Conservation (phyloP, 225 moss, liverwort and hornwort genomes). For the Physcomitrellopsis africana region DNA sequence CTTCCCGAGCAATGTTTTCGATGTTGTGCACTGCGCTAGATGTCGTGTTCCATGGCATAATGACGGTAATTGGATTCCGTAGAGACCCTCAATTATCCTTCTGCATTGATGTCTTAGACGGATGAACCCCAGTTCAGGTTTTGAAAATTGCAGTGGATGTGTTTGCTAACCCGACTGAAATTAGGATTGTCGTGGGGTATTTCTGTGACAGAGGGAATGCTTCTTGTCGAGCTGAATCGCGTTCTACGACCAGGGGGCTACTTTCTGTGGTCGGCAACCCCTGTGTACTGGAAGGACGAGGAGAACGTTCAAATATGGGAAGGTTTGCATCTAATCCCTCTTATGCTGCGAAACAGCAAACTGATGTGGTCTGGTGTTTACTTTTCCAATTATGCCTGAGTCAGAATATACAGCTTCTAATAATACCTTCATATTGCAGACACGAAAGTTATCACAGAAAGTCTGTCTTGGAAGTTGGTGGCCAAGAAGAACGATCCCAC, state of each 20-base stretch:
- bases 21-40: slow-evolving; percentile 79
- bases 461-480: slow-evolving; percentile 68
- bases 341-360: no score
- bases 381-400: no score
- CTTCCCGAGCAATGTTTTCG: slow-evolving; percentile 74
- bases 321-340: slow-evolving; percentile 36
- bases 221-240: slow-evolving; percentile 80
- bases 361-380: no score
- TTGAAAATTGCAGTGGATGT: background rate
- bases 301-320: slow-evolving; percentile 48
- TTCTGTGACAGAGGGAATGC: slow-evolving; percentile 56
- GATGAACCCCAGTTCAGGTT: no score
- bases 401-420: background rate
- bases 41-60: slow-evolving; percentile 77
- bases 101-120: background rate
- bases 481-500: slow-evolving; percentile 39
- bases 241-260: slow-evolving; percentile 71
- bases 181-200: background rate
- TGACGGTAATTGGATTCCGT: slow-evolving; percentile 42
- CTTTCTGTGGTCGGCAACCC: slow-evolving; percentile 87
- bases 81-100: background rate
- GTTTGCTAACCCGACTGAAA: background rate
- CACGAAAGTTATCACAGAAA: slow-evolving; percentile 46
- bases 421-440: slow-evolving; percentile 34
- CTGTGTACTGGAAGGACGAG: slow-evolving; percentile 64